Percentiles rank a stretch among this genome's conserved stretches.
Conservation (phyloP, 2,329 filamentous ascomycete species). For the Stagonosporopsis rhizophila region DNA sequence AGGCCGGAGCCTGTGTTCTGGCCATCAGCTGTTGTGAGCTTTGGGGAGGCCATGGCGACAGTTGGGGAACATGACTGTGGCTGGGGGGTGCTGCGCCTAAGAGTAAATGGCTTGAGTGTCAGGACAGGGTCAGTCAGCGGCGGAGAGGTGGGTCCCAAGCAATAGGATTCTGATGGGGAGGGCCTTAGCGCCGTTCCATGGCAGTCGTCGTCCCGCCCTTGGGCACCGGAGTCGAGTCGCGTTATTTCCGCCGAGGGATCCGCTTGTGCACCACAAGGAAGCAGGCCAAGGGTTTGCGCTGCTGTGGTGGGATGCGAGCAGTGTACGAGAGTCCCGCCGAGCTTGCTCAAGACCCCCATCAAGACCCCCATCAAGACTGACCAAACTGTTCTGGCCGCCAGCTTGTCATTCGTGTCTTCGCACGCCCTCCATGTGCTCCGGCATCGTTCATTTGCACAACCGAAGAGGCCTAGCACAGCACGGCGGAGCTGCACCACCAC, state of each 20-base stretch:
- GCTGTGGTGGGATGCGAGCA: conserved; percentile 5
- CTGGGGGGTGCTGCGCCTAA: conserved; percentile 43
- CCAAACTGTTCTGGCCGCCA: not conserved
- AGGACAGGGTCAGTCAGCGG: conserved; percentile 35
- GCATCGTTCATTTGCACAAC: conserved; percentile 26
- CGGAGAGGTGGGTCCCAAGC: conserved; percentile 40
- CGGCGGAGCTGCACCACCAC: conserved; percentile 35
- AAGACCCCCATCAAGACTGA: not conserved
- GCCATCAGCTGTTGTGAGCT: conserved; percentile 42
- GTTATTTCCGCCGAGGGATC: conserved; percentile 40
- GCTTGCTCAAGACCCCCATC: not conserved
- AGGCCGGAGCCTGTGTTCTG: conserved; percentile 39
- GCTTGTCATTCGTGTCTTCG: conserved; percentile 12
- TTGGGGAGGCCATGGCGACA: conserved; percentile 47
- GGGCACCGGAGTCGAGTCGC: conserved; percentile 32
- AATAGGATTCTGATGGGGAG: conserved; percentile 40
- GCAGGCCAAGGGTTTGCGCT: conserved; percentile 14
- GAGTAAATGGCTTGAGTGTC: conserved; percentile 39
- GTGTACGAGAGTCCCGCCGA: conserved; percentile 2
- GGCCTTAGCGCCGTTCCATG: conserved; percentile 39
- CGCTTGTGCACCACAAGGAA: conserved; percentile 28
- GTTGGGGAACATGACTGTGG: conserved; percentile 40
- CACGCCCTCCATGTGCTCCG: conserved; percentile 16
- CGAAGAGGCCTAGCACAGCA: conserved; percentile 20
- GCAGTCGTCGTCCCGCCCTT: conserved; percentile 31